A percentile compares a stretch with the other conserved stretches of the same genome.
Conservation (phyloP, 2,329 filamentous ascomycete genomes). For the Scytalidium lignicola region DNA sequence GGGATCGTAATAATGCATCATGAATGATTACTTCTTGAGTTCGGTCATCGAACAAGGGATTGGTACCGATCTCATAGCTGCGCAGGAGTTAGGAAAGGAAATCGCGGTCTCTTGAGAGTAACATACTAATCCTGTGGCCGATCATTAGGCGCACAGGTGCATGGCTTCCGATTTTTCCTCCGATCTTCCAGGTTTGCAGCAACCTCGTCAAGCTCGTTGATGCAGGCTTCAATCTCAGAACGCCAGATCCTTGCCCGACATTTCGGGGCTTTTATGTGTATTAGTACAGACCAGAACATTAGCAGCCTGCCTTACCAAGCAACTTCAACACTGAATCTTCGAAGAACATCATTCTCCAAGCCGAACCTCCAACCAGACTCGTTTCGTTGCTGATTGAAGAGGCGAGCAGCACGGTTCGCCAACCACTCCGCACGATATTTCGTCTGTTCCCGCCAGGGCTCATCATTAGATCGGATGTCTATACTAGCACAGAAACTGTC, state of each 20-base stretch:
- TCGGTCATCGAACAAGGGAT: background rate
- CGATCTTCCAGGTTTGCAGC: background rate
- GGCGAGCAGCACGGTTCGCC: background rate
- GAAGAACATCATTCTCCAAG: background rate
- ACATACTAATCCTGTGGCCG: background rate
- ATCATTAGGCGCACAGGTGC: background rate
- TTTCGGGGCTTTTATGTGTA: slow-evolving; percentile 4
- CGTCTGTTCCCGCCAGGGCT: slow-evolving; percentile 2
- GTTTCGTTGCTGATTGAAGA: background rate
- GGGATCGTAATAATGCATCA: background rate
- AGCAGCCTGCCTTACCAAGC: slow-evolving; percentile 7
- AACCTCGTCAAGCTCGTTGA: background rate
- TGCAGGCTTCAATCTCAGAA: slow-evolving; percentile 9
- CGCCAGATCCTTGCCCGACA: slow-evolving; percentile 10
- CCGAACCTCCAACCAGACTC: slow-evolving; percentile 1
- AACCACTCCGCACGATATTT: background rate
- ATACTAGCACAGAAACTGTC: background rate
- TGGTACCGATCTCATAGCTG: slow-evolving; percentile 1
- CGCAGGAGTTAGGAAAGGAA: background rate
- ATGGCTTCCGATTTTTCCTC: slow-evolving; percentile 1
- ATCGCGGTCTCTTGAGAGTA: background rate
- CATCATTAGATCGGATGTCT: background rate
- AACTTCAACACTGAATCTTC: slow-evolving; percentile 10
- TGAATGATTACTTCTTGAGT: background rate
- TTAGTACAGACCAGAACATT: slow-evolving; percentile 2